Evolutionary conservation across 495 filamentous ascomycete species (phyloP), one percentile per base, ranked within the genome.

Genomic region (Immersiella caudata): DNA sequence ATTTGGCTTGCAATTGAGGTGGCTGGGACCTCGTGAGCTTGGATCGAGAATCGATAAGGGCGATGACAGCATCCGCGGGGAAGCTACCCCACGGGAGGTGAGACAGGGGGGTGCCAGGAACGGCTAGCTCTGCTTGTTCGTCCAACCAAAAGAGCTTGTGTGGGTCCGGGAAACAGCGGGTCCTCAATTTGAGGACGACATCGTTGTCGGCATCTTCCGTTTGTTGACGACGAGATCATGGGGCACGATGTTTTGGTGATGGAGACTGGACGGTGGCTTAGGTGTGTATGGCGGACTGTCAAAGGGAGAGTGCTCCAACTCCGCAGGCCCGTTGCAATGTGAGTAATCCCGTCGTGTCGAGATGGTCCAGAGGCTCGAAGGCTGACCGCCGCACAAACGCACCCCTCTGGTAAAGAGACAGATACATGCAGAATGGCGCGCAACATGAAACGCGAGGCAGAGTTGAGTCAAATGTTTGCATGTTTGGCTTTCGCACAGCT

Each of bases 371-470:
- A 33, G 29, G 29, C 29, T 8, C 29, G 29, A 33, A 3, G 29
- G 29, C 29, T 33, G 11, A 46, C 33, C 6, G 33, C 6, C 33
- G 12, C 33, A 12, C 5, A 46, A 46, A 46, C 40, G 40, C 40
- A 12, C 40, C 40, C 9, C 40, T 18, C 40, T 12, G 14, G n/a
- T 12, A 14, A 12, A 46, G 11, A 18, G 2, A 12, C 4, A 18
- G 16, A 6, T 12, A 46, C 11, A 2, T 46, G 40, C 40, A 46
- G 11, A 6, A 46, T 14, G 40, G 40, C 40, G 20, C 52, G 20
- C 52, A 55, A 55, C 52, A 16, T 55, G 57, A 60, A 60, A 60
- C 57, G 57, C 57, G n/a, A 60, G 57, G 57, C 57, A 60, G 57
- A 60, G 6, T 55, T 11, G 52, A 22, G 29, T 55, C 52, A 55